Evolutionary conservation across 2,329 filamentous ascomycete genomes (phyloP).

Genomic region (Colletotrichum truncatum): DNA sequence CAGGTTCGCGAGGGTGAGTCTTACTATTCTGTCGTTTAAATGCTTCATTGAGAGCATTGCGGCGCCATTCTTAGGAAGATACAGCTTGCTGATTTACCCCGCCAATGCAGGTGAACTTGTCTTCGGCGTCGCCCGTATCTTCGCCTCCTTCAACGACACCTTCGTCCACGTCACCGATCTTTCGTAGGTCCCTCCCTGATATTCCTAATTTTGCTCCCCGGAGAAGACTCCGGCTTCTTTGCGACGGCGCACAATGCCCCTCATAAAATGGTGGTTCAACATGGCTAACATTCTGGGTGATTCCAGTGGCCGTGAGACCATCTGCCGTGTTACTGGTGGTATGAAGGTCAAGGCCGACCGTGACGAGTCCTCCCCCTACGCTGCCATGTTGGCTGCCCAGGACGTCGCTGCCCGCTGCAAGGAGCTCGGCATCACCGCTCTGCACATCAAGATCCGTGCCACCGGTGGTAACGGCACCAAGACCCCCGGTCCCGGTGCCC

Average conservation of each 20-base stretch:
- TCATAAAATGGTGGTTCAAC: constrained; percentile 33
- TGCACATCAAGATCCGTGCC: constrained; percentile 99
- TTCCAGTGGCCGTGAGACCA: constrained; percentile 98
- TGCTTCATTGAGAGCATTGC: constrained; percentile 73
- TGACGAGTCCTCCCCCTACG: constrained; percentile 99
- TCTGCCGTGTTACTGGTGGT: constrained; percentile 99
- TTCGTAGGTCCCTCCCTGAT: constrained; percentile 69
- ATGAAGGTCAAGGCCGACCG: constrained; percentile 99
- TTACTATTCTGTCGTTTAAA: constrained; percentile 43
- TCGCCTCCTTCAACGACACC: constrained; percentile 93
- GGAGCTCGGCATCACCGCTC: constrained; percentile 82
- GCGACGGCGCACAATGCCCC: not conserved
- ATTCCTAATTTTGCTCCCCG: not conserved
- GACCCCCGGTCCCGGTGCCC: constrained; percentile 98
- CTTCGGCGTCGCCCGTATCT: constrained; percentile 98
- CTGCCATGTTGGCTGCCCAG: constrained; percentile 99
- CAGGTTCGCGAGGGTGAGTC: constrained; percentile 91
- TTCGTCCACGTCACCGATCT: constrained; percentile 99
- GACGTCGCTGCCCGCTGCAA: constrained; percentile 90
- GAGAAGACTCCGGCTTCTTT: not conserved
- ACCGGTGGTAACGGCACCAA: constrained; percentile 99
- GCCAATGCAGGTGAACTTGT: constrained; percentile 82
- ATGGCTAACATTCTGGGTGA: constrained; percentile 74
- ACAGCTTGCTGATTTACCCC: constrained; percentile 33
- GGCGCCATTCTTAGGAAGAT: constrained; percentile 73